Base-by-base conservation (phyloP, 352 stramenopile genomes). In the Pythium sukuiense region DNA sequence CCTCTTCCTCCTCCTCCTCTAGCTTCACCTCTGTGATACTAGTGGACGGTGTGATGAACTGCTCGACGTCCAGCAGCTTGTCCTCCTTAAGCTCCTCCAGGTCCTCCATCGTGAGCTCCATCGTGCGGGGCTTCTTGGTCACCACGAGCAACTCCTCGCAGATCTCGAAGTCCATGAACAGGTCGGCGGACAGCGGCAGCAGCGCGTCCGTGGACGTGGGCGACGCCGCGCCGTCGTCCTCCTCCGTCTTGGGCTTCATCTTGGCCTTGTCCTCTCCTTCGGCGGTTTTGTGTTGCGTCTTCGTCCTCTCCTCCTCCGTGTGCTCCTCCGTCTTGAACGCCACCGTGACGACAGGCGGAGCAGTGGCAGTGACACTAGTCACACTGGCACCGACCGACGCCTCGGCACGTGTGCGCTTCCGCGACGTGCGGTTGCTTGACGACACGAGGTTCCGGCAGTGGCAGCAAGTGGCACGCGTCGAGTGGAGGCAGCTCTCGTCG, bases 381-480 rank as follows among this genome's bases (percentile, higher is more conserved):
- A 67, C 20, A 20, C 1, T 55, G 32, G 30, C 64, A 4, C 46
- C 11, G 0, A 53, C 32, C 0, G 58, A 48, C 13, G 55, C 32
- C 29, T 63, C 53, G 24, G 76, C 54, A 24, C 71, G 69, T 20
- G 70, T 70, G 26, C 74, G 72, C 58, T 82, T 81, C 61, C 70
- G 66, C 37, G 67, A 76, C 14, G 71, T 71, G 48, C 73, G 72
- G 20, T 76, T 78, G 41, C 74, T 76, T 9, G 75, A 86, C n/a
- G 73, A 83, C 49, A 90, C 82, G 70, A 92, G 79, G 67, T 92
- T 90, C 58, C 83, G 83, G 71, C 83, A 92, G 58, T 90, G 81
- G 67, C 81, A 92, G 72, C 83, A 92, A 3, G 81, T 90, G 33
- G 83, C 83, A 50, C 83, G 80, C 39, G 84, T 90, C 61, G 78